Percentiles rank a stretch among this genome's conserved stretches.
Evolutionary conservation across 2,329 filamentous ascomycete species (phyloP).

Genomic region (Pseudocercospora pini-densiflorae): DNA sequence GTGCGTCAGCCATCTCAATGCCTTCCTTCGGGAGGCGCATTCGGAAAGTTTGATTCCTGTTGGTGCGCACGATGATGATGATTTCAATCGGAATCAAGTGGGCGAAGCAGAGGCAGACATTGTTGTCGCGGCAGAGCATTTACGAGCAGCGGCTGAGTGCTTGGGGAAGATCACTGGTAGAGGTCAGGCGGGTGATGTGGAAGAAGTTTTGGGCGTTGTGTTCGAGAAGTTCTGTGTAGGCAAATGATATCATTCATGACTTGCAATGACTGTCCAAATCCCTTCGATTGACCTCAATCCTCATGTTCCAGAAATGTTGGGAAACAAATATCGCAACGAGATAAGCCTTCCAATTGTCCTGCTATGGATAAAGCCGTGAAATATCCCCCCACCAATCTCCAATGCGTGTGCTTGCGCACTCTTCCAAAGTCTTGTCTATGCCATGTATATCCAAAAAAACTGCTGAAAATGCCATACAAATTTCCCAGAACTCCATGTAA

Average conservation of each 20-base stretch:
- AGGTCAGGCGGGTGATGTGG: constrained; percentile 85
- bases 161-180: constrained; percentile 87
- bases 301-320: no score
- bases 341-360: constrained; percentile 8
- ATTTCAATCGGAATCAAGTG: constrained; percentile 20
- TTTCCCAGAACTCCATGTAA: constrained; percentile 2
- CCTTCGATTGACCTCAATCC: neutral
- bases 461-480: constrained; percentile 18
- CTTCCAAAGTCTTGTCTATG: neutral
- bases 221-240: constrained; percentile 78
- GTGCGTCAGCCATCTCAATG: constrained; percentile 72
- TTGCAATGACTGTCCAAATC: neutral
- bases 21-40: constrained; percentile 68
- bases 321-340: neutral
- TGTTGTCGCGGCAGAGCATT: constrained; percentile 85
- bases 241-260: constrained; percentile 36
- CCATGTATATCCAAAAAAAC: constrained; percentile 6
- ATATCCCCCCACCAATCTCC: neutral
- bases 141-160: constrained; percentile 78
- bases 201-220: constrained; percentile 93
- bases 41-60: neutral
- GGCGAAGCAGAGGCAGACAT: constrained; percentile 68
- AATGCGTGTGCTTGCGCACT: constrained; percentile 7
- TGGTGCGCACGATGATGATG: constrained; percentile 11
- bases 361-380: constrained; percentile 1